These are phyloP conservation scores for Calonectria pseudoreteaudii DNA, from an alignment of 2,329 filamentous ascomycete species.

Conservation along the genomic window DNA sequence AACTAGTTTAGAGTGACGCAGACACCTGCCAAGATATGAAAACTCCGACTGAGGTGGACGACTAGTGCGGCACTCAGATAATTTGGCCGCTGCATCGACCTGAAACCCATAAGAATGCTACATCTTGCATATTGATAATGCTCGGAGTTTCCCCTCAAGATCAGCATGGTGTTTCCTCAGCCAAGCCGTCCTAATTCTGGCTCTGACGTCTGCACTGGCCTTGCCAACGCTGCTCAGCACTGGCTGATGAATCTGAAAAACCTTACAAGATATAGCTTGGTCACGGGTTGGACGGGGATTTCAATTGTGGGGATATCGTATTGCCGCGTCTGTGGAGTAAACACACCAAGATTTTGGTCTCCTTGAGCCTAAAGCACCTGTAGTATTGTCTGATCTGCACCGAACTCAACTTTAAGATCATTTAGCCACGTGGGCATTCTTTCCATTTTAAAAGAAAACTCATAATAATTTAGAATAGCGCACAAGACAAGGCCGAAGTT, in stretches of 20 bases:
- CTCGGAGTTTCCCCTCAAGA: background rate
- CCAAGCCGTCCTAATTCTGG: background rate
- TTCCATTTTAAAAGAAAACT: background rate
- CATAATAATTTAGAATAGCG: background rate
- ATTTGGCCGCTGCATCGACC: background rate
- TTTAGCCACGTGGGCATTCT: background rate
- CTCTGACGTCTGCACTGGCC: background rate
- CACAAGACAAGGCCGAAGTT: background rate
- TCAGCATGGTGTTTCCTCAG: background rate
- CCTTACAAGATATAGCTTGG: background rate
- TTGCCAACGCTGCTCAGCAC: background rate
- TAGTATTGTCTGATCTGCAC: background rate
- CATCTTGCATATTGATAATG: background rate
- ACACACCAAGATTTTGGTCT: background rate
- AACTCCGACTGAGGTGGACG: background rate
- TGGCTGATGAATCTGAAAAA: background rate
- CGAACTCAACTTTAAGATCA: background rate
- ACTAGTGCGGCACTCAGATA: background rate
- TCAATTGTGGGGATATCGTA: background rate
- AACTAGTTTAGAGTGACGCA: background rate
- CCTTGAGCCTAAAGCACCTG: background rate
- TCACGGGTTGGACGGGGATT: background rate
- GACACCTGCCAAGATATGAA: background rate
- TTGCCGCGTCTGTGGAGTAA: background rate
- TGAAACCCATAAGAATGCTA: background rate